Conservation (phyloP, 805 yeast genomes). For the Hermanozyma aechmeae region DNA sequence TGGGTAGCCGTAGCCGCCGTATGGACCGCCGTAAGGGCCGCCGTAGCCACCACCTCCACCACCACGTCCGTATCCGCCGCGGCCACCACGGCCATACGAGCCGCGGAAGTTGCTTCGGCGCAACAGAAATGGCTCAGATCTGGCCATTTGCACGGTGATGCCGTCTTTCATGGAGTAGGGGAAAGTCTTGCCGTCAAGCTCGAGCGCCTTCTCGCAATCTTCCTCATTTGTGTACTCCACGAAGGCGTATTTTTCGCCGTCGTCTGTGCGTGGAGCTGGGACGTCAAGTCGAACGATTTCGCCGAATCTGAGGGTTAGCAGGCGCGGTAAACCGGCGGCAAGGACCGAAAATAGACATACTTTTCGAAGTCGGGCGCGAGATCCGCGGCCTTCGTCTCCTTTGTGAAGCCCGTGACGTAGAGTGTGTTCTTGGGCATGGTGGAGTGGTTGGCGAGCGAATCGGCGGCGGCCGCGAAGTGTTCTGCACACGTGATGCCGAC, state of each 20-base stretch:
- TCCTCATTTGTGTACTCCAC: conserved; percentile 46
- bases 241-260: conserved; percentile 54
- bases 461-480: too few relatives aligned
- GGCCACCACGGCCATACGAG: conserved; percentile 4
- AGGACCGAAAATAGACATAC: conserved; percentile 30
- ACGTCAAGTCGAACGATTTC: conserved; percentile 49
- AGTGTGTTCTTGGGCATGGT: conserved; percentile 38
- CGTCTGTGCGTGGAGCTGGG: conserved; percentile 53
- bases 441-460: not conserved
- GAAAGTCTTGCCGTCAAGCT: conserved; percentile 35
- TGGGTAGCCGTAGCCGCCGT: conserved; percentile 18
- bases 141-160: conserved; percentile 46
- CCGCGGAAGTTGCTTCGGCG: conserved; percentile 26
- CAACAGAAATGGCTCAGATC: conserved; percentile 40
- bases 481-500: too few relatives aligned
- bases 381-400: conserved; percentile 45
- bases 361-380: conserved; percentile 52
- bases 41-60: conserved; percentile 12
- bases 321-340: not conserved
- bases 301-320: conserved; percentile 36
- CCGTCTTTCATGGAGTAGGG: conserved; percentile 32
- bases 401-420: conserved; percentile 50
- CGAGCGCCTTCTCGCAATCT: conserved; percentile 47
- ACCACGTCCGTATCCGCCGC: conserved; percentile 12
- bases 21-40: conserved; percentile 5